These are phyloP conservation scores for Heracleum sosnowskyi DNA, from an alignment of 129 eudicot species.

Conservation along the genomic window DNA sequence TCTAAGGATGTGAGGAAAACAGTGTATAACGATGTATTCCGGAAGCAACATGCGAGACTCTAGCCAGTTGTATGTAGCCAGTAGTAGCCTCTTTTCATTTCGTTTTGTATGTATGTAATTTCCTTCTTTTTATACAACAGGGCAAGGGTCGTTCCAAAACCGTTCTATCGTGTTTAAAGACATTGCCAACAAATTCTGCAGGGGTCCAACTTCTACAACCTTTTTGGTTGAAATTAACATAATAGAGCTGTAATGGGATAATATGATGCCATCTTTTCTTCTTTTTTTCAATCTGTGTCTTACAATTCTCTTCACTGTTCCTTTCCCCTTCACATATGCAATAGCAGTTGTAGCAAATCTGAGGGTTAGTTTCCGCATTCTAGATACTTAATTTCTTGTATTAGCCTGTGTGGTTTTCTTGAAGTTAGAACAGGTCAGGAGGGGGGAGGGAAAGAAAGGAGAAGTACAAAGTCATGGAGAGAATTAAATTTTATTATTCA, in stretches of 20 bases:
- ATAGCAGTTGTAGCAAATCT: neutral
- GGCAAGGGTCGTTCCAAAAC: neutral
- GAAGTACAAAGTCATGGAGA: too few species aligned
- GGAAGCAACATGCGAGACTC: neutral
- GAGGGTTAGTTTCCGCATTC: neutral
- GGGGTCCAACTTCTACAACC: too few species aligned
- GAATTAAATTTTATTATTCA: neutral
- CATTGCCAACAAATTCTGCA: too few species aligned
- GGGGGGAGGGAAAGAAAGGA: neutral
- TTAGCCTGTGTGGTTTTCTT: neutral
- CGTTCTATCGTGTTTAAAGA: too few species aligned
- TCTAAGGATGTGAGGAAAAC: too few species aligned
- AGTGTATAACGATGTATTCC: neutral
- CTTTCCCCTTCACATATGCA: neutral
- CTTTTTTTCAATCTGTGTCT: too few species aligned
- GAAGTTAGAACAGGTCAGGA: neutral
- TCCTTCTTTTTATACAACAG: neutral
- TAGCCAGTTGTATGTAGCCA: neutral
- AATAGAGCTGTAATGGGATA: neutral
- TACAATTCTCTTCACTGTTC: neutral
- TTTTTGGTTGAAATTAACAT: too few species aligned
- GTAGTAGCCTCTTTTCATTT: neutral
- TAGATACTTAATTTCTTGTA: neutral
- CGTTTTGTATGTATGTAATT: neutral
- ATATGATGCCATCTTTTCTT: neutral